phyloP scores from a whole-genome alignment of 306 rosid genomes.

The Geum urbanum region DNA sequence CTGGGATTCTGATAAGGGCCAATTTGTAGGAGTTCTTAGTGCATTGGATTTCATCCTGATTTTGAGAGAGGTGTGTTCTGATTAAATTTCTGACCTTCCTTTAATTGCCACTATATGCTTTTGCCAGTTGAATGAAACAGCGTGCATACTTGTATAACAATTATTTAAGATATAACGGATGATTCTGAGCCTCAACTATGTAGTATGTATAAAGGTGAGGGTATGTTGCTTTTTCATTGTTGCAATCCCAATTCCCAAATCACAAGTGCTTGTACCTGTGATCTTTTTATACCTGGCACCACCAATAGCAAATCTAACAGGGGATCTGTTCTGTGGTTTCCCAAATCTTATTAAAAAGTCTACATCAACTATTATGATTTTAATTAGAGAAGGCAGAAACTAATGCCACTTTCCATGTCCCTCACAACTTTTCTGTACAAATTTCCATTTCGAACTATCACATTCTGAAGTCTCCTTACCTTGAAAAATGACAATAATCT shows the following conservation, averaged over 20 bases:
- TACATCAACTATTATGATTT: not conserved
- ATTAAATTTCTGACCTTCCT: conserved; percentile 20
- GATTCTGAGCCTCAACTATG: not conserved
- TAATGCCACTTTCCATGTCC: not conserved
- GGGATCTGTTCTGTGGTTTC: not conserved
- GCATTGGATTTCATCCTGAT: conserved; percentile 81
- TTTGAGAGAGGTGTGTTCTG: conserved; percentile 66
- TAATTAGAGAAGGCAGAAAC: not conserved
- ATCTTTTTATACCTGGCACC: not conserved
- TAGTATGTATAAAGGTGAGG: not conserved
- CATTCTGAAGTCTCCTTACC: not conserved
- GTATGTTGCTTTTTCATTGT: not conserved
- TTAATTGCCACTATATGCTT: conserved; percentile 13
- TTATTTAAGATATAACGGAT: conserved; percentile 10
- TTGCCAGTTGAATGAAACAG: conserved; percentile 5
- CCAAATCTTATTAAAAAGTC: conserved; percentile 9
- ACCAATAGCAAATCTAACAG: not conserved
- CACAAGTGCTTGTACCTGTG: not conserved
- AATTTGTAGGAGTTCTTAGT: conserved; percentile 67
- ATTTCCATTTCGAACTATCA: not conserved
- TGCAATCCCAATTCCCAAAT: conserved; percentile 6
- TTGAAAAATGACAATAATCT: not conserved
- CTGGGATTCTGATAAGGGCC: conserved; percentile 60
- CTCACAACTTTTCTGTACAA: not conserved
- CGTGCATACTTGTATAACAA: not conserved